Evolutionary conservation across 306 rosid species (phyloP), one percentile per base, ranked within the genome.

Genomic region (Vigna nakashimae): DNA sequence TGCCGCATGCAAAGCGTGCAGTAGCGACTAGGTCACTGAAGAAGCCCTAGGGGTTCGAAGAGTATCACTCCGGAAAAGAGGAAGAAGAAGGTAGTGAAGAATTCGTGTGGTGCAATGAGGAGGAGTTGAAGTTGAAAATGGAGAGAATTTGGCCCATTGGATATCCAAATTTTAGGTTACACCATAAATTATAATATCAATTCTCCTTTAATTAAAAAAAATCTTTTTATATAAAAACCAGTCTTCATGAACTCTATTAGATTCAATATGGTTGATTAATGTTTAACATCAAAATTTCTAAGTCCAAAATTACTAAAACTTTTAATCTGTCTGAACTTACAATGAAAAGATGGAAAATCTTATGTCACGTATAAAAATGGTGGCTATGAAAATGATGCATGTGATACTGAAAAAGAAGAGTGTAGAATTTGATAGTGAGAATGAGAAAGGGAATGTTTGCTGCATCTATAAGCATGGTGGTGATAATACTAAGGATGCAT

Each of bases 51-150:
- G 98, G 97, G 8, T 94, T 88, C 38, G 95, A 90, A 71, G 97
- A 84, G 80, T 77, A 74, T 66, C 90, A 83, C 70, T 86, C 80
- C 3, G 85, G 71, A 12, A 82, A 81, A 3, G 86, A 75, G 0
- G 93, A 86, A 53, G 90, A 86, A 58, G 73, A 65, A 15, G 96
- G 82, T n/a, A 85, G 77, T 52, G 93, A 84, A 9, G 95, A 94
- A 84, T 92, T 92, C 49, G 85, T 92, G 50, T 94, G 98, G 98
- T 86, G 95, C 64, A 82, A 80, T 46, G 89, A 90, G 42, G 73
- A 82, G 17, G 89, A 81, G 15, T 84, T 94, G 82, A 88, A 86
- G 81, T 58, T 83, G 73, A 83, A 83, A 76, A 89, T 94, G 97
- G 95, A 92, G 91, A 87, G 83, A 86, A 87, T 90, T 77, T 89